phyloP scores from a whole-genome alignment of 495 filamentous ascomycete species.

The Neurospora sp. region DNA sequence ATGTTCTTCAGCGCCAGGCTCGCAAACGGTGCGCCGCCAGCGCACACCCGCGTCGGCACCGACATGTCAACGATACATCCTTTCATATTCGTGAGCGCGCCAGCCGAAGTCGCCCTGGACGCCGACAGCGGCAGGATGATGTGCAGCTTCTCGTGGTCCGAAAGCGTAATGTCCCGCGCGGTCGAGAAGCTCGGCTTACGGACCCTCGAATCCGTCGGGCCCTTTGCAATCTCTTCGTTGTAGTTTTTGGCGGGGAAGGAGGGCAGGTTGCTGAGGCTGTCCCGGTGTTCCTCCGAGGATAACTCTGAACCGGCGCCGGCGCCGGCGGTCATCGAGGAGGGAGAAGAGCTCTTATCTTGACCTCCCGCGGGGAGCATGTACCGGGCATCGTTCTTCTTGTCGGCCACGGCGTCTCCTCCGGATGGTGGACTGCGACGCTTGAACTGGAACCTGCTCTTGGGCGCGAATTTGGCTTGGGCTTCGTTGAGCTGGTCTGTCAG shows the following conservation, averaged over 20 bases:
- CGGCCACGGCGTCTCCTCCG: background rate
- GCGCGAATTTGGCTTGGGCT: conserved; percentile 27
- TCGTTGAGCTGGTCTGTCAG: conserved; percentile 35
- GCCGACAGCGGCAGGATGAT: conserved; percentile 64
- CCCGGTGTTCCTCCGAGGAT: conserved; percentile 17
- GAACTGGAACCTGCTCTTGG: conserved; percentile 39
- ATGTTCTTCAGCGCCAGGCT: conserved; percentile 65
- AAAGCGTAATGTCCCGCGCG: conserved; percentile 52
- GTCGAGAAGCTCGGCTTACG: conserved; percentile 51
- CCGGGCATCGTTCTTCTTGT: conserved; percentile 2
- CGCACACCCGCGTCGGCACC: conserved; percentile 39
- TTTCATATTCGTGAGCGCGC: conserved; percentile 59
- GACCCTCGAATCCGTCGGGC: conserved; percentile 19
- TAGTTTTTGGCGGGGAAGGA: conserved; percentile 33
- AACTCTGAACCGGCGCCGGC: background rate
- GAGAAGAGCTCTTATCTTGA: background rate
- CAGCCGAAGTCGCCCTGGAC: conserved; percentile 55
- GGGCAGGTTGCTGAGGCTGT: conserved; percentile 18
- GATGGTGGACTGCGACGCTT: conserved; percentile 11
- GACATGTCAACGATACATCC: conserved; percentile 75
- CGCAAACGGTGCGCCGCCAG: conserved; percentile 53
- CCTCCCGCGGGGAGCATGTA: background rate
- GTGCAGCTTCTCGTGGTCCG: conserved; percentile 52
- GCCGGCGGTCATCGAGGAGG: background rate
- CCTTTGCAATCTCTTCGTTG: conserved; percentile 36